Percentiles rank a stretch among this genome's conserved stretches.
These are phyloP conservation scores for Carex littledalei DNA, from an alignment of 176 grass and related monocot species.

Conservation along the genomic window DNA sequence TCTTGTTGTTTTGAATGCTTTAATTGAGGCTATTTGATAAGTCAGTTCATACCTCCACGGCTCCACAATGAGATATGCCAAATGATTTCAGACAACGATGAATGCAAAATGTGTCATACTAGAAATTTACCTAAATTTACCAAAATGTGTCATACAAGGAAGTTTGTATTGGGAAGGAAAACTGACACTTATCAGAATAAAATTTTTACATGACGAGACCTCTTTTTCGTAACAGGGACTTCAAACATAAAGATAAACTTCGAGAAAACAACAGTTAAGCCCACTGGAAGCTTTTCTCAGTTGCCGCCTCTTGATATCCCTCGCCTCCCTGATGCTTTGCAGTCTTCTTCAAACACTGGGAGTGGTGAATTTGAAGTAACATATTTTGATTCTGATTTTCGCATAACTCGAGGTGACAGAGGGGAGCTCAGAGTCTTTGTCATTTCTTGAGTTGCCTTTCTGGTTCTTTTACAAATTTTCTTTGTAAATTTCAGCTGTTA, in stretches of 20 bases:
- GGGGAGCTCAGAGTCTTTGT: conserved; percentile 92
- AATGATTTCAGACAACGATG: background rate
- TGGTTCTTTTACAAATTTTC: background rate
- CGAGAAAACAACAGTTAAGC: conserved; percentile 85
- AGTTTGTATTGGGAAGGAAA: background rate
- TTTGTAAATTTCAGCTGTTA: background rate
- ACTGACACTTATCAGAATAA: background rate
- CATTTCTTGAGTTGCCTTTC: conserved; percentile 37
- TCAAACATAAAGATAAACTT: conserved; percentile 71
- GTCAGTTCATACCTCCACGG: background rate
- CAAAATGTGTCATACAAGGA: background rate
- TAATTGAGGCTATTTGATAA: background rate
- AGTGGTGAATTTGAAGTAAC: conserved; percentile 90
- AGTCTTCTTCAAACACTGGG: conserved; percentile 60
- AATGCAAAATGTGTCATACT: background rate
- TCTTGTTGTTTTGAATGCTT: background rate
- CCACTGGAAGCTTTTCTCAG: conserved; percentile 61
- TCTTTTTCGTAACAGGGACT: conserved; percentile 29
- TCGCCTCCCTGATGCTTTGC: conserved; percentile 55
- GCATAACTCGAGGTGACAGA: conserved; percentile 72
- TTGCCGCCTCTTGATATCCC: conserved; percentile 81
- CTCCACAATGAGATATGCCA: background rate
- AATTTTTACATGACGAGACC: background rate
- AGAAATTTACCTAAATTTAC: background rate
- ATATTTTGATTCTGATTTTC: conserved; percentile 68